phyloP scores from a whole-genome alignment of 306 rosid species.

The Cicer pinnatifidum region DNA sequence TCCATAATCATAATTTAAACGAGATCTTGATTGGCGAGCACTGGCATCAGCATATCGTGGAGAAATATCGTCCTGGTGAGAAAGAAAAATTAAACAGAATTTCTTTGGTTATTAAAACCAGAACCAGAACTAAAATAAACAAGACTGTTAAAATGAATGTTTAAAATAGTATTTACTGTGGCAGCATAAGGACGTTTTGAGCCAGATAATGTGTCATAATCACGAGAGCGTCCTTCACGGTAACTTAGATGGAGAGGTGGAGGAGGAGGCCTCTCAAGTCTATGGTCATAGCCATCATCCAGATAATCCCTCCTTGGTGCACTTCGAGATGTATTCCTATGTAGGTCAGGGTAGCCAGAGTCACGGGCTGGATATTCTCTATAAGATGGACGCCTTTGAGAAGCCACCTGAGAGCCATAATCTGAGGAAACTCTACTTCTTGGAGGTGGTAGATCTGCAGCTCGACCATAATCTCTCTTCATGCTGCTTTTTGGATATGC shows the following conservation, averaged over 20 bases:
- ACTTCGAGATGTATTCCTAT: constrained; percentile 61
- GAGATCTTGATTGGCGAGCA: constrained; percentile 84
- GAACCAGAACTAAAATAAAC: constrained; percentile 26
- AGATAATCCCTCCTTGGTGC: constrained; percentile 73
- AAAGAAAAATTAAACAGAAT: background rate
- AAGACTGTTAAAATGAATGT: background rate
- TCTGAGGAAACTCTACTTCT: constrained; percentile 68
- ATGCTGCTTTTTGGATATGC: constrained; percentile 73
- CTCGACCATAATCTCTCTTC: constrained; percentile 79
- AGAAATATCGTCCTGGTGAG: constrained; percentile 76
- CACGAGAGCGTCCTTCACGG: constrained; percentile 76
- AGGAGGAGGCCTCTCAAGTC: constrained; percentile 79
- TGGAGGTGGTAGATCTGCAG: constrained; percentile 78
- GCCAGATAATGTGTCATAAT: constrained; percentile 73
- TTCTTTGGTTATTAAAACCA: constrained; percentile 2
- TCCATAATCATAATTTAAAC: constrained; percentile 84
- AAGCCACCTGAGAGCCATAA: constrained; percentile 69
- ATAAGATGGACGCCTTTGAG: constrained; percentile 71
- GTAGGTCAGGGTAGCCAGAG: constrained; percentile 69
- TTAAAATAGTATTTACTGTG: constrained; percentile 52
- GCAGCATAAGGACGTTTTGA: constrained; percentile 86
- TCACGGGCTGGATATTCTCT: constrained; percentile 75
- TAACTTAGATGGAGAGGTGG: constrained; percentile 66
- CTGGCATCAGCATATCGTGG: constrained; percentile 72
- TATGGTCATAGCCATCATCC: constrained; percentile 77